phyloP scores from a whole-genome alignment of 1,139 yeast genomes.

The Blastobotrys elegans region DNA sequence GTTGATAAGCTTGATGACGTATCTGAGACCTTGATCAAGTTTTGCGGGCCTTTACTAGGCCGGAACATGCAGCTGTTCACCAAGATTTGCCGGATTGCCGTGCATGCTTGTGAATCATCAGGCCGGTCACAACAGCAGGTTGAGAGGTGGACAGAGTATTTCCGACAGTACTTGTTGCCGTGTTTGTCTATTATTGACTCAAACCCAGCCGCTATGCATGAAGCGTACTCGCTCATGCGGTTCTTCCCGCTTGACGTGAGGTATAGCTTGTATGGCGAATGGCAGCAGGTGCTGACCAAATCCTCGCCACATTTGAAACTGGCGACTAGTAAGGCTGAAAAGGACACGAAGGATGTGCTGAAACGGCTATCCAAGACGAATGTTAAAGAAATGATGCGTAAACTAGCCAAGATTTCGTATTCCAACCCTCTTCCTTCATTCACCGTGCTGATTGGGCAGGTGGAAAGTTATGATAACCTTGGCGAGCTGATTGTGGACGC shows the following conservation, averaged over 20 bases:
- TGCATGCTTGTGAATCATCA: conserved; percentile 30
- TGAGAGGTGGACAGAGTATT: conserved; percentile 53
- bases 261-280: conserved; percentile 79
- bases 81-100: conserved; percentile 58
- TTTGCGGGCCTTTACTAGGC: conserved; percentile 57
- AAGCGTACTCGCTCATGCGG: conserved; percentile 52
- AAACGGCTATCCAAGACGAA: conserved; percentile 87
- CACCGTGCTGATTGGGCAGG: conserved; percentile 40
- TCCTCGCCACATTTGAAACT: conserved; percentile 55
- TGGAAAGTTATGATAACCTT: conserved; percentile 89
- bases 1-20: conserved; percentile 44
- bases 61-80: conserved; percentile 46
- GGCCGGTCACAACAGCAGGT: not conserved
- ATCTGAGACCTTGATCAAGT: conserved; percentile 48
- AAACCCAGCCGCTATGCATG: conserved; percentile 60
- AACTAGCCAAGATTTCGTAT: conserved; percentile 69
- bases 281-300: conserved; percentile 52
- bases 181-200: conserved; percentile 55
- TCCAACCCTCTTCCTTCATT: conserved; percentile 79
- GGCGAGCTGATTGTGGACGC: conserved; percentile 75
- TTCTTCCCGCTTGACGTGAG: conserved; percentile 59
- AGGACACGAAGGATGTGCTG: conserved; percentile 72
- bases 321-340: conserved; percentile 68
- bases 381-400: conserved; percentile 69
- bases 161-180: conserved; percentile 65